These are phyloP conservation scores for Primulina eburnea DNA, from an alignment of 257 asterid genomes.

Conservation along the genomic window DNA sequence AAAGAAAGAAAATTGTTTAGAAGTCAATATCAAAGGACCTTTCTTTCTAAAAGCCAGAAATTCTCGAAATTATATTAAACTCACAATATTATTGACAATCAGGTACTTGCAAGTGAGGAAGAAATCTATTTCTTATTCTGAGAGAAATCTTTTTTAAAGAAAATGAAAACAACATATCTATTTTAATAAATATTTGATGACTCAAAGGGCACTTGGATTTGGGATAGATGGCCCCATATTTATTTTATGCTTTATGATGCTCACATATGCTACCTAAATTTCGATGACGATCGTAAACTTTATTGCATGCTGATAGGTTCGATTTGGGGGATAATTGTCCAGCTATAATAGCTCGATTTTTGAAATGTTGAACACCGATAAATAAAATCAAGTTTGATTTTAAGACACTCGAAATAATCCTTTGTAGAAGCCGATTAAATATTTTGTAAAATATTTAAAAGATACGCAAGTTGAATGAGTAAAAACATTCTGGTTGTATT, in stretches of 20 bases:
- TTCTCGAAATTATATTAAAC: constrained; percentile 26
- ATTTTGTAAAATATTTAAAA: no score
- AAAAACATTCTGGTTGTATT: no score
- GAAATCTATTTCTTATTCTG: constrained; percentile 35
- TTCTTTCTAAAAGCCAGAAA: constrained; percentile 20
- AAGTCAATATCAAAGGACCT: constrained; percentile 30
- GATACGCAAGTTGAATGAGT: no score
- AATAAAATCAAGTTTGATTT: no score
- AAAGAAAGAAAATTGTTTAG: constrained; percentile 4
- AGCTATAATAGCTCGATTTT: no score
- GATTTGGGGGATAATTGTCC: no score
- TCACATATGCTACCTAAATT: constrained; percentile 28
- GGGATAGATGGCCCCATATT: constrained; percentile 30
- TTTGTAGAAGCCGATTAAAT: no score
- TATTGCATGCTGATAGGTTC: no score
- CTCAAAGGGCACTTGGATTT: constrained; percentile 44
- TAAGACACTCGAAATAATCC: no score
- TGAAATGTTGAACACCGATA: no score
- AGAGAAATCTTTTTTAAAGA: constrained; percentile 27
- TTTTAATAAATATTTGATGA: constrained; percentile 38
- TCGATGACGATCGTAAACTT: neutral
- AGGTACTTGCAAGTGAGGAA: constrained; percentile 31
- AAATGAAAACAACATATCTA: constrained; percentile 18
- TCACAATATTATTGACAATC: constrained; percentile 26
- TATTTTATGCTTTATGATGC: constrained; percentile 22